These are phyloP conservation scores for Beauveria brongniartii DNA, from an alignment of 2,329 filamentous ascomycete species.

Conservation along the genomic window DNA sequence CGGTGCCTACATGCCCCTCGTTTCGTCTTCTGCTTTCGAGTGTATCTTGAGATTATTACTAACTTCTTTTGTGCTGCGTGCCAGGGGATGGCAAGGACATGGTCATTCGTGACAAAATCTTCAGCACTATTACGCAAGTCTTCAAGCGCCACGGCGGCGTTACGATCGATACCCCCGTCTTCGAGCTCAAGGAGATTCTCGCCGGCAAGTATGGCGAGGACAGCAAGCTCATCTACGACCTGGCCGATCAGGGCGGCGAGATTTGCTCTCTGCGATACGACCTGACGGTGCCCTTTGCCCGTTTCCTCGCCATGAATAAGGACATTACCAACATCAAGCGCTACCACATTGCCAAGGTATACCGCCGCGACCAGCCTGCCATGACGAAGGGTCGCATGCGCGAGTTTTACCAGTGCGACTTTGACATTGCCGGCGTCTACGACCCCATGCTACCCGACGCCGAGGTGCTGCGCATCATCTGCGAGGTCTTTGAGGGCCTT, in stretches of 20 bases:
- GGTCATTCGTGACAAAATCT: slow-evolving; percentile 74
- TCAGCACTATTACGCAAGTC: slow-evolving; percentile 64
- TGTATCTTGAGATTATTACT: not conserved
- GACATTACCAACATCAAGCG: slow-evolving; percentile 78
- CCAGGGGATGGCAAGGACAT: slow-evolving; percentile 65
- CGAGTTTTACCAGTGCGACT: slow-evolving; percentile 97
- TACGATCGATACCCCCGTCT: slow-evolving; percentile 74
- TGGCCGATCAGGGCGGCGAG: slow-evolving; percentile 82
- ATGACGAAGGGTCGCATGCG: slow-evolving; percentile 90
- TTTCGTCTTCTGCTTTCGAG: not conserved
- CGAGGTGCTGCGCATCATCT: slow-evolving; percentile 76
- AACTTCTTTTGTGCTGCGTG: not conserved
- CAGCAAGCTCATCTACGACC: slow-evolving; percentile 83
- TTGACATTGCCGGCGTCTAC: slow-evolving; percentile 83
- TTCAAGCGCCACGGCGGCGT: slow-evolving; percentile 79
- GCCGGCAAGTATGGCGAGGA: slow-evolving; percentile 90
- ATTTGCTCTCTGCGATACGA: slow-evolving; percentile 69
- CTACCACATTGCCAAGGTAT: slow-evolving; percentile 90
- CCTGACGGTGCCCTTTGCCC: slow-evolving; percentile 81
- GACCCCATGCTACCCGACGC: slow-evolving; percentile 90
- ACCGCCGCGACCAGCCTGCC: slow-evolving; percentile 40
- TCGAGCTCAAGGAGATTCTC: slow-evolving; percentile 80
- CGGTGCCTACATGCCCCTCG: not conserved
- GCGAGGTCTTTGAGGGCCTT: slow-evolving; percentile 76
- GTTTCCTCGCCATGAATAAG: slow-evolving; percentile 88